Evolutionary conservation across 345 rosid genomes (phyloP), one percentile per base, ranked within the genome.

Genomic region (Abelmoschus esculentus): DNA sequence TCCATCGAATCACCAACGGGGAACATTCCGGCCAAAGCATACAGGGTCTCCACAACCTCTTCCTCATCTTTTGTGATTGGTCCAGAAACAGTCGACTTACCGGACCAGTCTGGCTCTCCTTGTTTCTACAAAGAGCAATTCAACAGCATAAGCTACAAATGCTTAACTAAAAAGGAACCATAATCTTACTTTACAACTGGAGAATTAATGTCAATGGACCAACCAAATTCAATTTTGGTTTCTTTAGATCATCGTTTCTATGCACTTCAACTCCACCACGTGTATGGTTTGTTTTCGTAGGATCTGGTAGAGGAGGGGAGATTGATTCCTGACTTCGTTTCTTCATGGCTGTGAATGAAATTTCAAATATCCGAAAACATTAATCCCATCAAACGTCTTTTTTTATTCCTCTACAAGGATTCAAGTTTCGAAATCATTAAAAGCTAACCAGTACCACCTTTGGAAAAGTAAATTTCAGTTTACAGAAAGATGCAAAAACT

Each of bases 41-140:
- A 87, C 66, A 93, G 76, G 32, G 97, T 85, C 79, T 90, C 96
- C n/a, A 78, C 98, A 63, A 88, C 98, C 84, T 93, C 98, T 79
- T 87, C 89, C 86, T 93, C 98, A 70, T 93, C 98, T 78, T 93
- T 90, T 13, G 97, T 82, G 78, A 90, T 90, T 42, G 89, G 73
- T 59, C 93, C 89, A 70, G 74, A 47, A 67, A 56, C 56, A 72
- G 34, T 32, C n/a, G 66, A 17, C 58, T 71, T 69, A 19, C 19
- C 50, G 71, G 80, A 75, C 80, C 71, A 56, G 68, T 74, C 69
- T 3, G 42, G 67, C 67, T 71, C 64, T 49, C 56, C 74, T 55
- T 50, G 66, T 72, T 74, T 69, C 86, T 83, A 72, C 63, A 75
- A 46, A 52, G 26, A 67, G 69, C 53, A 72, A 13, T 56, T 56